Base-by-base conservation (phyloP, 225 moss, liverwort and hornwort species). In the Straminergon stramineum region DNA sequence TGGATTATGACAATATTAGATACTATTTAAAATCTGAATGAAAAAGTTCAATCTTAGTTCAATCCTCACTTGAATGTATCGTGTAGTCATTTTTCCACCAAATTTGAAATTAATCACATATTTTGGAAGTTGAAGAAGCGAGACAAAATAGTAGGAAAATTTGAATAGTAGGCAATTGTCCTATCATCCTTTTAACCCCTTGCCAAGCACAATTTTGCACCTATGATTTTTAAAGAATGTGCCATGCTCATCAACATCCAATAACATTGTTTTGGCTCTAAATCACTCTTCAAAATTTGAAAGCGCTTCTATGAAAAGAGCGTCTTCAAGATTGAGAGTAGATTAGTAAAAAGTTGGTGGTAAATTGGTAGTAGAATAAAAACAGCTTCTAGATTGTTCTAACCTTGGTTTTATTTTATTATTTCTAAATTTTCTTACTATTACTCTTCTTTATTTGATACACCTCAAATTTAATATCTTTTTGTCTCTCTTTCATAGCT, bases 271-370 rank as follows among this genome's bases (percentile, higher is more conserved):
- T 75, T 48, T 48, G 30, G 2, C 6, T 75, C 0, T 75, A 48
- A 2, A 30, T 0, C 2, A 0, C 6, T 77, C 4, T 13, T 15
- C 14, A 22, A 1, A 56, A 55, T 16, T 1, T 15, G 2, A 56
- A 37, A 37, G 2, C 1, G 1, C 8, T 55, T 56, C 26, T 24
- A 16, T 56, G 24, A 57, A 22, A 1, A 3, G 4, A 14, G 35
- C 2, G 0, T 35, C 14, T 53, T n/a, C 0, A 4, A 79, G 21
- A 56, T 56, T 34, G 32, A 31, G 1, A 23, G 23, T 52, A 14
- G 7, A 34, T 76, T 34, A 34, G 9, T 15, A 24, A 37, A 24
- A 24, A 15, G 56, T 7, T 52, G 20, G 2, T 51, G 5, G 20
- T 53, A 53, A 4, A 77, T 56, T 78, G 22, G 14, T 37, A 5